A percentile compares a stretch with the other conserved stretches of the same genome.
Conservation (phyloP, 2,329 filamentous ascomycete genomes). For the Ambrosiella xylebori region DNA sequence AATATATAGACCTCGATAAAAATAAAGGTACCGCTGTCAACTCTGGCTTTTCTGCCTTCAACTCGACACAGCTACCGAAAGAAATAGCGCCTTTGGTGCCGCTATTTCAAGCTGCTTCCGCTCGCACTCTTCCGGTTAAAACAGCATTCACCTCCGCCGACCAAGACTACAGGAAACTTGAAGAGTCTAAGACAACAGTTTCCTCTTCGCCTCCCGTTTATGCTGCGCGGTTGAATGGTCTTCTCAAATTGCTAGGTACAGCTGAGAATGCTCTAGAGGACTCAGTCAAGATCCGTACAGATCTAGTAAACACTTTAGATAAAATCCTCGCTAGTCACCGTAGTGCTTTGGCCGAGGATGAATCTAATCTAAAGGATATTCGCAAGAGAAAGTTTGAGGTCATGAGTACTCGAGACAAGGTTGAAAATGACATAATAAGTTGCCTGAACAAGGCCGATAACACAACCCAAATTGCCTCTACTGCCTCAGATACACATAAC, state of each 20-base stretch:
- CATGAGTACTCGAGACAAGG: constrained; percentile 68
- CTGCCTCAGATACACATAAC: not conserved
- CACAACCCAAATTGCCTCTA: not conserved
- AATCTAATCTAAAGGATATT: constrained; percentile 46
- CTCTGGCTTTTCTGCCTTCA: constrained; percentile 34
- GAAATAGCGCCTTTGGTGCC: constrained; percentile 64
- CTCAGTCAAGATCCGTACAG: constrained; percentile 68
- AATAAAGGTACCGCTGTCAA: constrained; percentile 34
- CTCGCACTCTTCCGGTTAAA: constrained; percentile 51
- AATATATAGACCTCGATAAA: constrained; percentile 41
- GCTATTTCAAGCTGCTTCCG: constrained; percentile 55
- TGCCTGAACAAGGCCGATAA: constrained; percentile 50
- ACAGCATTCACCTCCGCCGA: constrained; percentile 53
- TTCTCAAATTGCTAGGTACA: constrained; percentile 76
- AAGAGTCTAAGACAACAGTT: constrained; percentile 43
- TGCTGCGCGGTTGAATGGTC: constrained; percentile 70
- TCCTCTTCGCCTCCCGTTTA: constrained; percentile 75
- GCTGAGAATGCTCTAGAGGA: constrained; percentile 82
- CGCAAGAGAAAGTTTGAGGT: constrained; percentile 50
- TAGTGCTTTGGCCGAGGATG: constrained; percentile 50
- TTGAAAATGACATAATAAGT: constrained; percentile 82
- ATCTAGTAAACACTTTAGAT: constrained; percentile 64
- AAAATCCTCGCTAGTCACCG: constrained; percentile 63
- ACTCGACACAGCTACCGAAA: constrained; percentile 44
- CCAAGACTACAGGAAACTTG: constrained; percentile 70